These are phyloP conservation scores for Erigeron philadelphicus DNA, from an alignment of 140 eudicot species.

Conservation along the genomic window DNA sequence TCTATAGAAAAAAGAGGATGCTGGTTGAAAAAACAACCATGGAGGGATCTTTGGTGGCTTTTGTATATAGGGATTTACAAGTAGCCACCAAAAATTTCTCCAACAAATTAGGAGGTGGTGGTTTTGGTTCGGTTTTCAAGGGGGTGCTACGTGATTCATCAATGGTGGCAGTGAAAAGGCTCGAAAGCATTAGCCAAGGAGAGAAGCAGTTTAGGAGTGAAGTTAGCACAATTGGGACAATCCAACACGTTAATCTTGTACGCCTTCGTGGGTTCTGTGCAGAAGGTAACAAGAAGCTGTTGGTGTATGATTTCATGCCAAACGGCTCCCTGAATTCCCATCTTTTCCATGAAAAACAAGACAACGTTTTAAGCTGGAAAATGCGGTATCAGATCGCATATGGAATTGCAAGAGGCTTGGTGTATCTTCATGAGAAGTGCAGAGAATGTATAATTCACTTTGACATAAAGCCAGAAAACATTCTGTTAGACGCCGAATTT, in stretches of 20 bases:
- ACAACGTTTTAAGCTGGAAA: conserved; percentile 36
- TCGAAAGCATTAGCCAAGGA: conserved; percentile 41
- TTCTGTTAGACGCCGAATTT: conserved; percentile 49
- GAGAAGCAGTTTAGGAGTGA: conserved; percentile 49
- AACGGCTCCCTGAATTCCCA: conserved; percentile 50
- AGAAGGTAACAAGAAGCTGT: conserved; percentile 35
- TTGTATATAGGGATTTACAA: conserved; percentile 39
- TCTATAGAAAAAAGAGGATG: conserved; percentile 28
- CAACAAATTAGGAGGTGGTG: not conserved
- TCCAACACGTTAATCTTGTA: conserved; percentile 54
- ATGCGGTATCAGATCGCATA: conserved; percentile 54
- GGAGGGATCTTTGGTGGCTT: conserved; percentile 24
- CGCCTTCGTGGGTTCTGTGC: conserved; percentile 62
- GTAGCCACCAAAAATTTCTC: conserved; percentile 43
- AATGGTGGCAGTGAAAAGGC: conserved; percentile 46
- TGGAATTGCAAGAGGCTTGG: conserved; percentile 62
- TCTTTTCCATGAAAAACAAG: conserved; percentile 32
- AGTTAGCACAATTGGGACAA: conserved; percentile 43
- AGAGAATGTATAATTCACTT: conserved; percentile 65
- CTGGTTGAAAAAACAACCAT: conserved; percentile 4
- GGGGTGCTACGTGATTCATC: conserved; percentile 40
- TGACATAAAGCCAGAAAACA: conserved; percentile 74
- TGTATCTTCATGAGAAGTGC: conserved; percentile 69
- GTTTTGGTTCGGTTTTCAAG: conserved; percentile 48
- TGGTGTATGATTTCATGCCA: conserved; percentile 46